A percentile compares a stretch with the other conserved stretches of the same genome.
phyloP scores from a whole-genome alignment of 1,139 yeast genomes.

The Meyerozyma carpophila region DNA sequence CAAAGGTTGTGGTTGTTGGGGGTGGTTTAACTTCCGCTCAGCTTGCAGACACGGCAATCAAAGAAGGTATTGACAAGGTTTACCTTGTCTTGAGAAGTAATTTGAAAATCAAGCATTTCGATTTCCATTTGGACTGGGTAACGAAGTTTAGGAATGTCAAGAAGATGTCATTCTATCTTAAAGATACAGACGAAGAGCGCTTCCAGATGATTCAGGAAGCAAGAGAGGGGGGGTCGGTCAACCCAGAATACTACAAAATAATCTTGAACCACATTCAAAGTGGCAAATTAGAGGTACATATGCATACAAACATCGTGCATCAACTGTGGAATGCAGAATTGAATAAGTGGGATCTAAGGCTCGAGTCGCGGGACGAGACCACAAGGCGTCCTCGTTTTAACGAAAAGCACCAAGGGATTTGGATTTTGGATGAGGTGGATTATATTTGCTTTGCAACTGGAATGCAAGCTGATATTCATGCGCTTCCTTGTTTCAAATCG shows the following conservation, averaged over 20 bases:
- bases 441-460: slow-evolving; percentile 45
- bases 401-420: slow-evolving; percentile 3
- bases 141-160: slow-evolving; percentile 42
- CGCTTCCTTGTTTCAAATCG: slow-evolving; percentile 24
- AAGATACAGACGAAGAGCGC: slow-evolving; percentile 39
- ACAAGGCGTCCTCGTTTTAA: slow-evolving; percentile 5
- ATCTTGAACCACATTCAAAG: slow-evolving; percentile 23
- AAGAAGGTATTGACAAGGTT: slow-evolving; percentile 25
- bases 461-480: slow-evolving; percentile 24
- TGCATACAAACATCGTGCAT: slow-evolving; percentile 17
- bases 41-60: slow-evolving; percentile 36
- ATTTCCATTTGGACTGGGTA: slow-evolving; percentile 50
- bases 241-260: slow-evolving; percentile 39
- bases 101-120: slow-evolving; percentile 44
- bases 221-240: slow-evolving; percentile 45
- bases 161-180: slow-evolving; percentile 31
- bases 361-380: slow-evolving; percentile 12
- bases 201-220: slow-evolving; percentile 38
- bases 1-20: slow-evolving; percentile 36
- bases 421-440: slow-evolving; percentile 16
- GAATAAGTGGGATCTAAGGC: slow-evolving; percentile 16
- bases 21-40: slow-evolving; percentile 49
- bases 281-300: slow-evolving; percentile 22
- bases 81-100: slow-evolving; percentile 35
- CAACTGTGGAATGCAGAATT: slow-evolving; percentile 17